Evolutionary conservation across 1,284 basidiomycete genomes (phyloP).

Genomic region (Cryptococcus deneoformans): DNA sequence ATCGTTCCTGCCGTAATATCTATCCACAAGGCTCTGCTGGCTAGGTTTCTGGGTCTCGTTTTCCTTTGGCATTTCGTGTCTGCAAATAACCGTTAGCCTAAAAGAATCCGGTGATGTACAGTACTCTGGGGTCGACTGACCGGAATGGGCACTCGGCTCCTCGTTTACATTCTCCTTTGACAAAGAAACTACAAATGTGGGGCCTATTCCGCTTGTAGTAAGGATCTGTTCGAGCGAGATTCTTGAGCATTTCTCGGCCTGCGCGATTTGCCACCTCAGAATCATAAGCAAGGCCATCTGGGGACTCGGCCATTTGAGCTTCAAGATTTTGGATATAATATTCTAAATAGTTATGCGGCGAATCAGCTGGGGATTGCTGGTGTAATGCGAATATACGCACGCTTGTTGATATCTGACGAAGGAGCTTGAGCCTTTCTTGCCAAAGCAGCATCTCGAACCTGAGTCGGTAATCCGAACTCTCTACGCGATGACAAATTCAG

Average conservation of each 20-base stretch:
- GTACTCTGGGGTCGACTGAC: slow-evolving; percentile 43
- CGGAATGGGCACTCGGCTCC: slow-evolving; percentile 91
- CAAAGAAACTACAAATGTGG: slow-evolving; percentile 92
- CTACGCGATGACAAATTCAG: slow-evolving; percentile 12
- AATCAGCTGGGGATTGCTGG: not conserved
- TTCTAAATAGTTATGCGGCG: slow-evolving; percentile 51
- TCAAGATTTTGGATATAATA: slow-evolving; percentile 98
- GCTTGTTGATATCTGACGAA: slow-evolving; percentile 89
- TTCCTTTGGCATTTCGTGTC: slow-evolving; percentile 84
- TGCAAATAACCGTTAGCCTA: slow-evolving; percentile 25
- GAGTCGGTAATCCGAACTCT: slow-evolving; percentile 93
- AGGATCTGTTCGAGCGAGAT: slow-evolving; percentile 87
- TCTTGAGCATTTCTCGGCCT: slow-evolving; percentile 94
- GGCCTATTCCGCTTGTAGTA: slow-evolving; percentile 96
- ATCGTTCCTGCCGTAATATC: slow-evolving; percentile 86
- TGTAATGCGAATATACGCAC: slow-evolving; percentile 25
- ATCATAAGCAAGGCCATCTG: slow-evolving; percentile 54
- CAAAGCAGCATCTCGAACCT: slow-evolving; percentile 94
- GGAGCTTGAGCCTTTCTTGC: slow-evolving; percentile 84
- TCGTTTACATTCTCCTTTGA: slow-evolving; percentile 90
- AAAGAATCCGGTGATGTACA: not conserved
- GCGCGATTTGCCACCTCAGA: slow-evolving; percentile 67
- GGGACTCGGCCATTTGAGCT: slow-evolving; percentile 58
- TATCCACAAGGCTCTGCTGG: slow-evolving; percentile 80
- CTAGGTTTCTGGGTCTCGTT: slow-evolving; percentile 67